A percentile compares a stretch with the other conserved stretches of the same genome.
These are phyloP conservation scores for Epicoccum sorghinum DNA, from an alignment of 2,329 filamentous ascomycete genomes.

Conservation along the genomic window DNA sequence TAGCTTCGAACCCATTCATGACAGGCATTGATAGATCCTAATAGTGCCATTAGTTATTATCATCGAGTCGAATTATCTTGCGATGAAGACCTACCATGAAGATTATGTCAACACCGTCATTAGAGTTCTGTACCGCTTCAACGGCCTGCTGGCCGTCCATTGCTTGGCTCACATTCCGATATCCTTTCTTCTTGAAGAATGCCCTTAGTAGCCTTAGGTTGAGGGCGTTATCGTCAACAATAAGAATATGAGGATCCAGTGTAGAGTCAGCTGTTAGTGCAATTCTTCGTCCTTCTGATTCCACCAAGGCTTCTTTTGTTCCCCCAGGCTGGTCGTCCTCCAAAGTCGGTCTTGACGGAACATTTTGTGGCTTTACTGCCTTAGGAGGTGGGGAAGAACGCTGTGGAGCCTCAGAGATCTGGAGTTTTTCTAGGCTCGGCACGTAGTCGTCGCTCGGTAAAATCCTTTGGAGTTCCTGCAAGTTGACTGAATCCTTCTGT, in stretches of 20 bases:
- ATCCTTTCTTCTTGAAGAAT: constrained; percentile 26
- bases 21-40: constrained; percentile 38
- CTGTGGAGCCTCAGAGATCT: not conserved
- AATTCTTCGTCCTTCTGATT: no score
- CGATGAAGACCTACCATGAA: constrained; percentile 21
- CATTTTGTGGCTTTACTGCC: not conserved
- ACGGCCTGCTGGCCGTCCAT: constrained; percentile 22
- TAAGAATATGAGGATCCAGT: constrained; percentile 25
- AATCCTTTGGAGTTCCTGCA: not conserved
- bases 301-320: no score
- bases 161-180: constrained; percentile 6
- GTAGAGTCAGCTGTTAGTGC: not conserved
- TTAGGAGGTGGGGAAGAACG: not conserved
- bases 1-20: constrained; percentile 37
- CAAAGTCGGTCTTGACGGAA: no score
- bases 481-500: not conserved
- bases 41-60: not conserved
- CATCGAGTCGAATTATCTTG: not conserved
- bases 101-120: constrained; percentile 27
- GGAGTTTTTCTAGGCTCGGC: constrained; percentile 1
- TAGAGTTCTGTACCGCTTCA: constrained; percentile 24
- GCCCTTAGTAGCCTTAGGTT: constrained; percentile 38
- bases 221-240: constrained; percentile 45
- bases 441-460: not conserved
- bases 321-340: no score